Evolutionary conservation across 2,329 filamentous ascomycete genomes (phyloP), one percentile per base, ranked within the genome.

Genomic region (Fusarium liriodendri): DNA sequence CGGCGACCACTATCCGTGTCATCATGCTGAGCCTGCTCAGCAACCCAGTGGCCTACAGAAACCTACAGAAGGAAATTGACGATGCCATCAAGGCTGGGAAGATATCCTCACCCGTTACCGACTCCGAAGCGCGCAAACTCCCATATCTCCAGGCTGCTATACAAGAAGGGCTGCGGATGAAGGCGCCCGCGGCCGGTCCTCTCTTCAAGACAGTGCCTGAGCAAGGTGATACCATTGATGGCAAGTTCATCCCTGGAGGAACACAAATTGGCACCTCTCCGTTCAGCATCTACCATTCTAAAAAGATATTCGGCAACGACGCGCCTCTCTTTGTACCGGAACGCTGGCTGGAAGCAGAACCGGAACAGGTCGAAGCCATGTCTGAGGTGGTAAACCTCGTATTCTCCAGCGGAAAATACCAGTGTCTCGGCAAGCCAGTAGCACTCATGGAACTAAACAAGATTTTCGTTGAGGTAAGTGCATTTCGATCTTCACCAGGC

Each of bases 21-120:
- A 87, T 84, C 4, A 69, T 90, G 64, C 82, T 89, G 38, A 84
- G 87, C 76, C 80, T 90, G 61, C 83, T 86, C 32, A 87, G 83
- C 13, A 85, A 84, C 52, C 87, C 87, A 0, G 78, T 80, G 0
- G 82, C 85, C 0, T 85, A 87, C 67, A 64, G 71, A 6, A 83
- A 82, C 13, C 79, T 90, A 0, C 84, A 85, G 33, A 72, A 76
- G 1, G 89, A 90, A 72, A 83, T 89, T 35, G 83, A 87, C 57
- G 58, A 71, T 9, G 76, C 73, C 16, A 69, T 70, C 33, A 42
- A 71, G 50, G 65, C 71, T 10, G 76, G 72, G 18, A 60, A 35
- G 5, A 76, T 80, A 32, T 79, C 78, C 5, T 72, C 69, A 4
- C 79, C 79, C 33, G 76, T 80, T 67, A 78, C 70, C 11, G 81